Percentiles rank a stretch among this genome's conserved stretches.
Conservation (phyloP, 1,139 yeast genomes). For the Chernovozyma sophiae-reginae region DNA sequence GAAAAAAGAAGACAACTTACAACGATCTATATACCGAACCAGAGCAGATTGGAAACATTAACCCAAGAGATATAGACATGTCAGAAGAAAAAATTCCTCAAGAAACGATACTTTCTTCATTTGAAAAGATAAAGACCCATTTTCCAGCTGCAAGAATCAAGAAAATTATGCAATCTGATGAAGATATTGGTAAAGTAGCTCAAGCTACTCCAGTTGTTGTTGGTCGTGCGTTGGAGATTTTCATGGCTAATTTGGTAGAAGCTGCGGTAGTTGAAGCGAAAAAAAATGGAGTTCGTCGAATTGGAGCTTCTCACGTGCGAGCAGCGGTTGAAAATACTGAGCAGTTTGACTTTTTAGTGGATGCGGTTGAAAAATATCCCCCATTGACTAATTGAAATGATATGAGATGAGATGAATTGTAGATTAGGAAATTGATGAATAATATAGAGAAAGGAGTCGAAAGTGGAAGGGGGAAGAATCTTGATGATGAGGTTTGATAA, state of each 20-base stretch:
- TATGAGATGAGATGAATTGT: not conserved
- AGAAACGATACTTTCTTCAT: constrained; percentile 28
- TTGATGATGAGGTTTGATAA: too few relatives aligned
- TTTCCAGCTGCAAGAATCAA: constrained; percentile 97
- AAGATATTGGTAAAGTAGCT: constrained; percentile 97
- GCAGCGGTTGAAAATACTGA: constrained; percentile 83
- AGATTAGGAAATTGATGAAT: not conserved
- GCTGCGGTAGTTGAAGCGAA: constrained; percentile 79
- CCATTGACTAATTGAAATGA: constrained; percentile 26
- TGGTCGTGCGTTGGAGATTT: constrained; percentile 89
- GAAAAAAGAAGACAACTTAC: not conserved
- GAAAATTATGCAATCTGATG: constrained; percentile 96
- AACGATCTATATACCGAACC: not conserved
- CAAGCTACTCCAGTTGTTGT: constrained; percentile 97
- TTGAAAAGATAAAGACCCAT: constrained; percentile 74
- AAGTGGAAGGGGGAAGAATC: too few relatives aligned
- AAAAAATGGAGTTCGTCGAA: constrained; percentile 71
- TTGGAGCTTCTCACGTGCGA: constrained; percentile 78
- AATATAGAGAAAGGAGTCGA: not conserved
- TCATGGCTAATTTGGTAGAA: constrained; percentile 85
- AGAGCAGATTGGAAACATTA: not conserved
- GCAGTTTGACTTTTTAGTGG: constrained; percentile 86
- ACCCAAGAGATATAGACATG: constrained; percentile 10
- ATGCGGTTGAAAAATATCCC: constrained; percentile 61
- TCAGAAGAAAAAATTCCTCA: constrained; percentile 21